These are phyloP conservation scores for Trypanosoma vivax DNA, from an alignment of 208 protist species.

Conservation along the genomic window DNA sequence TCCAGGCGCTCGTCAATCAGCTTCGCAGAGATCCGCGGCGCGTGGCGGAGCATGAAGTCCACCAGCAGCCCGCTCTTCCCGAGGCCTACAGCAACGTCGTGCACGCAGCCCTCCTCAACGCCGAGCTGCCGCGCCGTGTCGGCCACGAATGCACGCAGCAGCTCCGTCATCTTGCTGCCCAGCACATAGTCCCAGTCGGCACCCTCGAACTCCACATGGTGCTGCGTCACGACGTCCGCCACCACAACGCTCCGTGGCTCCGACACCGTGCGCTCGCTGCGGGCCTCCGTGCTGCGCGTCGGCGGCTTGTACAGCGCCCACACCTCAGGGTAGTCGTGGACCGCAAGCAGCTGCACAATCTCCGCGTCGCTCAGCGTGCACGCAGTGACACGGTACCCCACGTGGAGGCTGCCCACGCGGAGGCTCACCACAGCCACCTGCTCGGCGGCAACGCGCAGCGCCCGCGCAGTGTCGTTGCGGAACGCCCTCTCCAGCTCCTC, in stretches of 20 bases:
- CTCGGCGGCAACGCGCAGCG: not conserved
- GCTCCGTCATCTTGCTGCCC: not conserved
- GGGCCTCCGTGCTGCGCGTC: no score
- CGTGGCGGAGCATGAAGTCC: not conserved
- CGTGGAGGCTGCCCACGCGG: not conserved
- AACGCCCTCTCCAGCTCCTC: not conserved
- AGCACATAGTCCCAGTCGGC: slow-evolving; percentile 4
- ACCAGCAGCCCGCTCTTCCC: not conserved
- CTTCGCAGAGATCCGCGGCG: not conserved
- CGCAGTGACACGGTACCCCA: not conserved
- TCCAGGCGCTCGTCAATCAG: not conserved
- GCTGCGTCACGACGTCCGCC: not conserved
- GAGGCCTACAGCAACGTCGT: not conserved
- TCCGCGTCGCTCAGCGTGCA: not conserved
- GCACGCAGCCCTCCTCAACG: not conserved
- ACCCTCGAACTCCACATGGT: slow-evolving; percentile 4
- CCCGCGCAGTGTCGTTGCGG: not conserved
- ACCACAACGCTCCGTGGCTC: not conserved
- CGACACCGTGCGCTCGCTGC: not conserved
- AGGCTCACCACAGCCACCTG: not conserved
- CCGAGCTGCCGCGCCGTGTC: not conserved
- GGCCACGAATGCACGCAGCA: not conserved
- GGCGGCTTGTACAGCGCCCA: not conserved
- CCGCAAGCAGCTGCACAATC: not conserved
- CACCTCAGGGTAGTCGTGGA: not conserved